Base-by-base conservation (phyloP, 495 filamentous ascomycete genomes). In the Chaetomium cochliodes region DNA sequence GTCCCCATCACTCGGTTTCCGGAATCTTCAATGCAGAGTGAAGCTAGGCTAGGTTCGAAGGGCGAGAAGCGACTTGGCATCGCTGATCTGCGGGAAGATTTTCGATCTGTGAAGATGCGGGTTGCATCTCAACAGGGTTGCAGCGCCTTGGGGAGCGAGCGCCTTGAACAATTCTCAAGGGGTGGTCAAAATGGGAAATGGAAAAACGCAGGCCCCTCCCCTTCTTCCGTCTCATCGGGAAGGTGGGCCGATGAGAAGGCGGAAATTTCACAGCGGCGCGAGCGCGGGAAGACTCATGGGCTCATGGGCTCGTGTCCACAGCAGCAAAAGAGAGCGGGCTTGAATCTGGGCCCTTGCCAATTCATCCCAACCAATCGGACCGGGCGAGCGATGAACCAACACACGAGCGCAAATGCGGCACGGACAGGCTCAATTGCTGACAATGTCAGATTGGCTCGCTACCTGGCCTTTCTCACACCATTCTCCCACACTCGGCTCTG, bases 51-150 rank as follows among this genome's bases (percentile, higher is more conserved):
- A 6, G 28, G 28, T 30, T 30, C 33, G 5, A 37, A 2, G 16
- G 11, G 18, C 18, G 26, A 54, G 16, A 50, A 11, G 52, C 52
- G 53, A 41, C 53, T 56, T 56, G 53, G 53, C 53, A 56, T 56
- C 53, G 53, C n/a, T 56, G 53, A 56, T 56, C 53, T 30, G 5
- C 41, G 41, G 30, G 15, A 39, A 16, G 53, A 39, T 37, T 56
- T 56, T 47, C 28, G 51, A 56, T 56, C 53, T 4, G 41, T 44
- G 28, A 9, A 13, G 6, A 20, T 22, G 30, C 41, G 30, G 52
- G 33, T 37, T 37, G 33, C 33, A 44, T 41, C n/a, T 28, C n/a
- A 33, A 3, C 12, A 26, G 15, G 16, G 16, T 8, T 12, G 13
- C 26, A 54, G 16, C 33, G 33, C 5, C 5, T 37, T 12, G 33